phyloP scores from a whole-genome alignment of 2,329 filamentous ascomycete genomes.

The Exophiala dermatitidis region DNA sequence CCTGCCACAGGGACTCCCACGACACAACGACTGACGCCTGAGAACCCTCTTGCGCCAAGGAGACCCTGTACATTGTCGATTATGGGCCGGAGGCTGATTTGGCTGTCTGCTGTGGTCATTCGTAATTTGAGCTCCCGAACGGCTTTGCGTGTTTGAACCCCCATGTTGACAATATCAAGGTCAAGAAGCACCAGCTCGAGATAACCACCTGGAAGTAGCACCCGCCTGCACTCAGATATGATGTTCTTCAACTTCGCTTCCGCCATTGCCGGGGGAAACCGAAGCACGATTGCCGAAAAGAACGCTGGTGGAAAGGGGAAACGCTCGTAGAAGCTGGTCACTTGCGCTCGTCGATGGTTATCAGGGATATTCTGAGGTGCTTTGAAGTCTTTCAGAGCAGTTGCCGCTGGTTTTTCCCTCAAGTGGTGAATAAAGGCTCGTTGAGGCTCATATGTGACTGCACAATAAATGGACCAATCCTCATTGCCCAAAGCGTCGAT shows the following conservation, averaged over 20 bases:
- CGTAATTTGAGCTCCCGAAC: slow-evolving; percentile 41
- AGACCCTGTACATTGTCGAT: slow-evolving; percentile 44
- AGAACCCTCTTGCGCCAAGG: slow-evolving; percentile 41
- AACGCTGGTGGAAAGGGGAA: slow-evolving; percentile 44
- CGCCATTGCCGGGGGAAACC: slow-evolving; percentile 42
- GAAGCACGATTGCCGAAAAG: slow-evolving; percentile 41
- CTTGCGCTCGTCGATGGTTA: slow-evolving; percentile 30
- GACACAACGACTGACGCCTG: slow-evolving; percentile 44
- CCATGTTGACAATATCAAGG: slow-evolving; percentile 47
- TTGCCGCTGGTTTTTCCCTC: slow-evolving; percentile 30
- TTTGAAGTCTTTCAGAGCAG: slow-evolving; percentile 27
- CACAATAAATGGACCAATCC: slow-evolving; percentile 48
- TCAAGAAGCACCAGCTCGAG: slow-evolving; percentile 45
- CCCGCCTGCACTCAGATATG: slow-evolving; percentile 44
- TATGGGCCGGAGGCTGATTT: slow-evolving; percentile 41
- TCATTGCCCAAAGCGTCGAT: slow-evolving; percentile 47
- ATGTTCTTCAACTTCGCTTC: slow-evolving; percentile 39
- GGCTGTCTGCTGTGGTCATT: slow-evolving; percentile 37
- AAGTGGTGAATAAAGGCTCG: slow-evolving; percentile 41
- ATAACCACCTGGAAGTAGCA: slow-evolving; percentile 44
- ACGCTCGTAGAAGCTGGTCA: slow-evolving; percentile 35
- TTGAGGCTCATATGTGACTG: slow-evolving; percentile 39
- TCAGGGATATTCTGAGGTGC: slow-evolving; percentile 32
- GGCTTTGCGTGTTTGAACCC: slow-evolving; percentile 40
- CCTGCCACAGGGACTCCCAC: slow-evolving; percentile 45